A percentile compares a stretch with the other conserved stretches of the same genome.
phyloP scores from a whole-genome alignment of 2,329 filamentous ascomycete species.

The Hymenoscyphus scutula region DNA sequence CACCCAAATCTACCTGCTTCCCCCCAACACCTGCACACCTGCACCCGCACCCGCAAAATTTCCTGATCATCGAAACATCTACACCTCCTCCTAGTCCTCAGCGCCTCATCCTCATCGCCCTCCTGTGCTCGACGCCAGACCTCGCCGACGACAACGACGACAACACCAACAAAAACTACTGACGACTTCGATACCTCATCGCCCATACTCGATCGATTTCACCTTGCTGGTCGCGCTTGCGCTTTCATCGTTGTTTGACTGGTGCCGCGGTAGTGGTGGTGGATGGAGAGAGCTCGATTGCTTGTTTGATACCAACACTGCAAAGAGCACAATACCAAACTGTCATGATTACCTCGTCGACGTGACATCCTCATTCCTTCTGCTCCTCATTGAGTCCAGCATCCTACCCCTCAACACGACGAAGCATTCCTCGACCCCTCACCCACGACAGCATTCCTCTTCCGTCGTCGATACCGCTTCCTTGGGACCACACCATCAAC shows the following conservation, averaged over 20 bases:
- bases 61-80: slow-evolving; percentile 4
- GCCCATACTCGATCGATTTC: not conserved
- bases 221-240: slow-evolving; percentile 1
- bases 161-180: not conserved
- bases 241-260: not conserved
- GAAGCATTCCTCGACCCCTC: slow-evolving; percentile 19
- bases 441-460: slow-evolving; percentile 15
- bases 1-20: slow-evolving; percentile 2
- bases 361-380: slow-evolving; percentile 22
- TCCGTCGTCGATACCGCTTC: slow-evolving; percentile 2
- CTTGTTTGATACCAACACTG: not conserved
- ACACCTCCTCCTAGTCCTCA: not conserved
- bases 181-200: not conserved
- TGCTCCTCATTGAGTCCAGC: slow-evolving; percentile 16
- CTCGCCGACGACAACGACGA: not conserved
- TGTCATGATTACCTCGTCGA: slow-evolving; percentile 22
- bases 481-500: slow-evolving; percentile 9
- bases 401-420: slow-evolving; percentile 10
- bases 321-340: not conserved
- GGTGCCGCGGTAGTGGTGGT: slow-evolving; percentile 7
- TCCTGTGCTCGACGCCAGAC: not conserved
- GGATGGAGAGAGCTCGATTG: not conserved
- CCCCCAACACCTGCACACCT: not conserved
- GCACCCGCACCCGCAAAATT: not conserved
- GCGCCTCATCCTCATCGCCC: slow-evolving; percentile 1